Percentiles rank a stretch among this genome's conserved stretches.
Conservation (phyloP, 2,329 filamentous ascomycete species). For the Sclerotinia nivalis region DNA sequence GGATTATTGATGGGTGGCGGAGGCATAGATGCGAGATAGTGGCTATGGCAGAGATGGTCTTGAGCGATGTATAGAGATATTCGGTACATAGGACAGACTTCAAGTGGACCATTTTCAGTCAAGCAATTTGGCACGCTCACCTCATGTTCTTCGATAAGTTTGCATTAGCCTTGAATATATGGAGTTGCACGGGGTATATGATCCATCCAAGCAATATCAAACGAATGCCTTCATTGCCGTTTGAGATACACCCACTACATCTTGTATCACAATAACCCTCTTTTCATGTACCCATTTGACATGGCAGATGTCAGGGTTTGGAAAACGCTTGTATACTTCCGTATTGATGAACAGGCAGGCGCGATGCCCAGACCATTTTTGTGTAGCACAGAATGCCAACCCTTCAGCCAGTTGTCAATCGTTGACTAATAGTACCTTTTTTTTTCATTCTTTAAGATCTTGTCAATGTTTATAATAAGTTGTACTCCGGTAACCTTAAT, state of each 20-base stretch:
- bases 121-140: background rate
- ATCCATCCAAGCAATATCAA: background rate
- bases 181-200: background rate
- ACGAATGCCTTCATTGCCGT: background rate
- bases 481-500: background rate
- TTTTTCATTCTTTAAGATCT: background rate
- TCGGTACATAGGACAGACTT: no score
- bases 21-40: no score
- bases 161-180: background rate
- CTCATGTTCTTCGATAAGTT: background rate
- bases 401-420: background rate
- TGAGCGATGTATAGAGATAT: no score
- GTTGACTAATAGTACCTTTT: rapidly evolving
- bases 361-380: background rate
- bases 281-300: background rate
- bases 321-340: background rate
- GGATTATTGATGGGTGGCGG: no score
- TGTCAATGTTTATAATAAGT: background rate
- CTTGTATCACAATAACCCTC: background rate
- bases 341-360: background rate
- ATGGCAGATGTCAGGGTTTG: background rate
- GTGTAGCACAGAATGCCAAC: background rate
- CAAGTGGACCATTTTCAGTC: background rate
- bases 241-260: background rate
- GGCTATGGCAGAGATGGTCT: no score